phyloP scores from a whole-genome alignment of 164 flowering plant genomes.

The Platanus orientalis region DNA sequence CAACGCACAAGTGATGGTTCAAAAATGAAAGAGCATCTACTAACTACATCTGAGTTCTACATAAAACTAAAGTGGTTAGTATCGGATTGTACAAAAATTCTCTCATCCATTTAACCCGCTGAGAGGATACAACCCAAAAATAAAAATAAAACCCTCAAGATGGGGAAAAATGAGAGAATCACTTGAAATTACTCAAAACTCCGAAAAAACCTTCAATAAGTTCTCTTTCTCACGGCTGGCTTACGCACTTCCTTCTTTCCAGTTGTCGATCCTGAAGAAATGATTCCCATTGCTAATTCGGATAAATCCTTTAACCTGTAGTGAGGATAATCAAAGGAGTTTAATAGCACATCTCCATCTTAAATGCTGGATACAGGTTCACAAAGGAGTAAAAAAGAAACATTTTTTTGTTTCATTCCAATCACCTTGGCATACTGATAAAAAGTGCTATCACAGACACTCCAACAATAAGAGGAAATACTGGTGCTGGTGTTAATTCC shows the following conservation, averaged over 20 bases:
- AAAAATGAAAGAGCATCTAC: too few relatives aligned
- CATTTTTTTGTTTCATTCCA: background rate
- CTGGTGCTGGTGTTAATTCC: constrained; percentile 91
- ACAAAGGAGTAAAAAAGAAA: background rate
- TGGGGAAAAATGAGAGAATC: background rate
- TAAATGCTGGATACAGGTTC: background rate
- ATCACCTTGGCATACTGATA: constrained; percentile 83
- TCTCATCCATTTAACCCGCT: too few relatives aligned
- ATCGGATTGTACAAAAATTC: too few relatives aligned
- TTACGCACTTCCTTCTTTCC: constrained; percentile 57
- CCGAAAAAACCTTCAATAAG: constrained; percentile 41
- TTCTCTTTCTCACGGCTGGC: constrained; percentile 60
- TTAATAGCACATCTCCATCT: background rate
- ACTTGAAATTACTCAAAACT: background rate
- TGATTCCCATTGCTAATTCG: constrained; percentile 40
- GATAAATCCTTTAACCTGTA: constrained; percentile 75
- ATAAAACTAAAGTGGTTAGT: too few relatives aligned
- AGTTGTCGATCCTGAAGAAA: constrained; percentile 44
- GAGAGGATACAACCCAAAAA: too few relatives aligned
- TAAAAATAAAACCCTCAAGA: background rate
- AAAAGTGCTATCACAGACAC: constrained; percentile 66
- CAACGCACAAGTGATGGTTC: too few relatives aligned
- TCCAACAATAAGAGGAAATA: constrained; percentile 77
- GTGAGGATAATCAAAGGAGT: background rate
- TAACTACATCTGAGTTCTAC: too few relatives aligned